phyloP scores from a whole-genome alignment of 495 filamentous ascomycete species.

The Annulohypoxylon nitens region DNA sequence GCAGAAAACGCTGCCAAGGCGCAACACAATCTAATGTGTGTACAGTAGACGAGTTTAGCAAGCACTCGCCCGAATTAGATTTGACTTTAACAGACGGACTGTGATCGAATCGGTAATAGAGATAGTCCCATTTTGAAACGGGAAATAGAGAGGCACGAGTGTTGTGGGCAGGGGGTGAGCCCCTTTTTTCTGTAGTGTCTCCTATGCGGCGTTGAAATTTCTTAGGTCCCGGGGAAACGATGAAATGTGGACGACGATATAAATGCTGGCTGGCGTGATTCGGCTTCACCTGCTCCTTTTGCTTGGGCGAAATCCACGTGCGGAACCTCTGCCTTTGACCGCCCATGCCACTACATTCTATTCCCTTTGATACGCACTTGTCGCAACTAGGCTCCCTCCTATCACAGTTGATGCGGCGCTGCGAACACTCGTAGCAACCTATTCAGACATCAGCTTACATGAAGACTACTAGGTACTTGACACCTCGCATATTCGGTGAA shows the following conservation, averaged over 20 bases:
- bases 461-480: background rate
- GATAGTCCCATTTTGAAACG: background rate
- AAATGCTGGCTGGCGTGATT: background rate
- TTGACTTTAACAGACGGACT: too few species aligned
- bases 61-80: too few species aligned
- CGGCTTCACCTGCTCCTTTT: background rate
- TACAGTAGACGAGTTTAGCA: background rate
- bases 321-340: conserved; percentile 11
- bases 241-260: background rate
- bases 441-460: background rate
- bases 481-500: background rate
- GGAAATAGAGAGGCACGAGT: background rate
- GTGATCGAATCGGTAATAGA: background rate
- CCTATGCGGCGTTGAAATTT: background rate
- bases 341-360: conserved; percentile 17
- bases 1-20: conserved; percentile 9
- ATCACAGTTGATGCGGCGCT: conserved; percentile 18
- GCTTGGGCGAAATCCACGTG: background rate
- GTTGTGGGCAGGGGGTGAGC: background rate
- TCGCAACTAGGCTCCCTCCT: conserved; percentile 10
- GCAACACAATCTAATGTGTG: background rate
- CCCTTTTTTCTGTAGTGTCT: background rate
- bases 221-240: background rate
- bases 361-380: conserved; percentile 12
- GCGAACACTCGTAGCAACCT: conserved; percentile 17